Base-by-base conservation (phyloP, 2,329 filamentous ascomycete species). In the Alternaria sp. region DNA sequence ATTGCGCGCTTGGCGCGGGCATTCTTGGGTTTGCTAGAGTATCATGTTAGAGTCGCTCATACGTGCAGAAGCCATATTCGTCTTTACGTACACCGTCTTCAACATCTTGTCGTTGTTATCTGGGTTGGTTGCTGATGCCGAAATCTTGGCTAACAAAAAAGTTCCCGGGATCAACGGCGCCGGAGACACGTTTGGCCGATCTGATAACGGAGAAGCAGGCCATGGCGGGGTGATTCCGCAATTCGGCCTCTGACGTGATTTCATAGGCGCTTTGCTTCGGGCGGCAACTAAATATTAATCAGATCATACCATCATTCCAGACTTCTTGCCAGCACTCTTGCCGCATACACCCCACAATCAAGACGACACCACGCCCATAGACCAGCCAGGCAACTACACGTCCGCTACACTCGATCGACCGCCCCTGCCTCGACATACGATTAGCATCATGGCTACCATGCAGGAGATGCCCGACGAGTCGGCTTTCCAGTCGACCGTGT, bases 1-100 rank as follows among this genome's bases (percentile, higher is more conserved):
- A 98, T 90, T 69, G 93, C 94, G 74, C 96, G 91, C 87, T 97
- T 97, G 62, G 94, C 96, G 85, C 96, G 94, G 73, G 95, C 94
- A 82, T 90, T 92, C 75, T 90, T 89, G 63, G 90, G 88, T 83
- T 90, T 90, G 68, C 88, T 90, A 62, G 12, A 23, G 8, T 6
- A 2, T 4, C 46, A 65, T 49, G 66, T 68, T 61, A 56, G 60
- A n/a, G 6, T 8, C 9, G 9, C 30, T 15, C 21, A 12, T 1
- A 3, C 18, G 1, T 2, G 12, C 5, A 28, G 11, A n/a, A 4
- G n/a, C 1, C 3, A 0, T 2, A 15, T 4, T 15, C 9, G 5
- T 14, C 25, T 21, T 21, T n/a, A 67, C 75, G 26, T 69, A 78
- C 75, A 71, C 75, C 70, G 70, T 62, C 65, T 75, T 76, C 63